phyloP scores from a whole-genome alignment of 768 basidiomycete genomes.

The Daedaleopsis nitida region DNA sequence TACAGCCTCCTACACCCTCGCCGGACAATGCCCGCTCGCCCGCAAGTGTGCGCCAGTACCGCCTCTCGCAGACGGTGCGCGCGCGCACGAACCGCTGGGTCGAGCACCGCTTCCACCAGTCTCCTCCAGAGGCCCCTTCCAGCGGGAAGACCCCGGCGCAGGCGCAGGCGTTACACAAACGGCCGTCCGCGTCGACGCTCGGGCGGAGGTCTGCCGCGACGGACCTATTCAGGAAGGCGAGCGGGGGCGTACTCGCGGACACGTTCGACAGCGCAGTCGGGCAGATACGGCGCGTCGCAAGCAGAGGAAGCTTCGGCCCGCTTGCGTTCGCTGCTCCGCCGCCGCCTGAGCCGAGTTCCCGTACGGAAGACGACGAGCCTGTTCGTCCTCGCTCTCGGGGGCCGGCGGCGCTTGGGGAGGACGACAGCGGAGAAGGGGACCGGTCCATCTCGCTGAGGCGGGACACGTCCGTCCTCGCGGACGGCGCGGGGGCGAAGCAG shows the following conservation, averaged over 20 bases:
- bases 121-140: background rate
- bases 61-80: slow-evolving; percentile 53
- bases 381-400: background rate
- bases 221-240: background rate
- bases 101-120: slow-evolving; percentile 49
- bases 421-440: slow-evolving; percentile 10
- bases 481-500: slow-evolving; percentile 10
- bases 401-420: slow-evolving; percentile 1
- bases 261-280: slow-evolving; percentile 26
- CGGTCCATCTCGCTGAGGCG: slow-evolving; percentile 13
- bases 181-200: slow-evolving; percentile 2
- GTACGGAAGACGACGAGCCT: slow-evolving; percentile 1
- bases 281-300: slow-evolving; percentile 22
- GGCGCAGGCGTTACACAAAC: slow-evolving; percentile 1
- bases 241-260: slow-evolving; percentile 21
- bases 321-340: slow-evolving; percentile 1
- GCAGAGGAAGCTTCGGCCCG: slow-evolving; percentile 9
- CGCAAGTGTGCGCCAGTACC: slow-evolving; percentile 24
- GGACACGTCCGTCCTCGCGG: slow-evolving; percentile 7
- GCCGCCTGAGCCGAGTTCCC: background rate
- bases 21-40: slow-evolving; percentile 19
- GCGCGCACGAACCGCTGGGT: slow-evolving; percentile 62
- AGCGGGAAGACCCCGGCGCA: slow-evolving; percentile 3
- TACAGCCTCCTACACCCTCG: slow-evolving; percentile 30
- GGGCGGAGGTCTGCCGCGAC: slow-evolving; percentile 4